Evolutionary conservation across 441 rosid genomes (phyloP).

Genomic region (Adansonia gregorii): DNA sequence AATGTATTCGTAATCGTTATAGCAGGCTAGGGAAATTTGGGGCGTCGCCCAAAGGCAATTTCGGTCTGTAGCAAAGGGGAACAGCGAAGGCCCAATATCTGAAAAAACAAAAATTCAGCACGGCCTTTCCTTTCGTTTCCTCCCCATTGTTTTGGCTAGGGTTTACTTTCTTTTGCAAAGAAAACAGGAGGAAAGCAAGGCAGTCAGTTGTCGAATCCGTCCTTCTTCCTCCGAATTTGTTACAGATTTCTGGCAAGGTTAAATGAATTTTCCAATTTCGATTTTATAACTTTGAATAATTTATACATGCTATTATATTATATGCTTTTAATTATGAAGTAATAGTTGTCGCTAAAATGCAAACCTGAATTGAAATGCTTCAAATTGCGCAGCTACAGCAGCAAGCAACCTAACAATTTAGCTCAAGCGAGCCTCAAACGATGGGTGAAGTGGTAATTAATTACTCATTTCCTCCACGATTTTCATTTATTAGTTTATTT

Average conservation of each 20-base stretch:
- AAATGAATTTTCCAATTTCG: neutral
- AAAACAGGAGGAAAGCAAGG: neutral
- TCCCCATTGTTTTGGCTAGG: neutral
- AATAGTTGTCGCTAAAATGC: neutral
- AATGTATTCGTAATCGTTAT: too few relatives aligned
- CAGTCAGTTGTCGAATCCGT: neutral
- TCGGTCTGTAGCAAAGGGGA: too few relatives aligned
- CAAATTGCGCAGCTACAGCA: constrained; percentile 5
- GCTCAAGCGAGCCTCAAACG: constrained; percentile 27
- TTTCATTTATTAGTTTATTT: neutral
- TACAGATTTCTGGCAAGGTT: neutral
- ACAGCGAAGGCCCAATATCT: too few relatives aligned
- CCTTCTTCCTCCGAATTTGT: neutral
- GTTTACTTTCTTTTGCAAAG: neutral
- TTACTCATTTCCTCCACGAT: neutral
- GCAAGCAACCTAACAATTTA: neutral
- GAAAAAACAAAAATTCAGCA: too few relatives aligned
- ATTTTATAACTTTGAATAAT: neutral
- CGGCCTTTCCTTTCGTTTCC: too few relatives aligned
- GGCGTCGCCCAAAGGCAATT: too few relatives aligned
- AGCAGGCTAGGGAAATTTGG: too few relatives aligned
- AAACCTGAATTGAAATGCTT: constrained; percentile 25
- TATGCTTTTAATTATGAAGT: neutral
- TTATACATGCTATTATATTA: neutral
- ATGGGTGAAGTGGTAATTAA: constrained; percentile 72